These are phyloP conservation scores for Talaromyces liani DNA, from an alignment of 495 filamentous ascomycete genomes.

Conservation along the genomic window DNA sequence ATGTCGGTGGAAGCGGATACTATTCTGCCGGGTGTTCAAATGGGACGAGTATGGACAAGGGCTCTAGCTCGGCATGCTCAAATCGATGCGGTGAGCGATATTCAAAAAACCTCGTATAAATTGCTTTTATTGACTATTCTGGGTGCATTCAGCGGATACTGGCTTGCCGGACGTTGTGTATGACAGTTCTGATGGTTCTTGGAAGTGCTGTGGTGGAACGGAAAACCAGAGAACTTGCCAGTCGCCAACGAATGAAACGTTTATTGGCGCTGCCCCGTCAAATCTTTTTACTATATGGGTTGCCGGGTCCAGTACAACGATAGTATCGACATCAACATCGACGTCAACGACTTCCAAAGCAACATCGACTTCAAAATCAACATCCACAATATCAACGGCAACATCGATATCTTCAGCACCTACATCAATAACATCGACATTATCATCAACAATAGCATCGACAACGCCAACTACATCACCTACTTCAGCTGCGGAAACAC, in stretches of 20 bases:
- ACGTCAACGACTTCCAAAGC: background rate
- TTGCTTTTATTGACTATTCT: background rate
- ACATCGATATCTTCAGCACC: background rate
- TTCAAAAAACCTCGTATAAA: background rate
- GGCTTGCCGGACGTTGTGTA: slow-evolving; percentile 1
- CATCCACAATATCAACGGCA: no score
- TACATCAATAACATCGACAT: background rate
- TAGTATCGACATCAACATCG: background rate
- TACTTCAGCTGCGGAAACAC: background rate
- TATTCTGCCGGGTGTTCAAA: slow-evolving; percentile 6
- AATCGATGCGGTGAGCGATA: slow-evolving; percentile 2
- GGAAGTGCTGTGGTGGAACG: slow-evolving; percentile 5
- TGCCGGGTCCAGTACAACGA: background rate
- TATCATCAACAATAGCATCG: background rate
- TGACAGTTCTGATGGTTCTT: background rate
- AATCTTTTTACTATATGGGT: slow-evolving; percentile 4
- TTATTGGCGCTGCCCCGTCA: background rate
- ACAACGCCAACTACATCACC: background rate
- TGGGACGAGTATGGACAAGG: background rate
- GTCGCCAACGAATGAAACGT: slow-evolving; percentile 6
- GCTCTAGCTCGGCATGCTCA: background rate
- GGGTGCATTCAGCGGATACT: background rate
- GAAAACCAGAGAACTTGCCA: slow-evolving; percentile 2
- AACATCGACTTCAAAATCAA: background rate
- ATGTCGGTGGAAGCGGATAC: slow-evolving; percentile 1